Evolutionary conservation across 2,329 filamentous ascomycete species (phyloP).

Genomic region (Colletotrichum sp.): DNA sequence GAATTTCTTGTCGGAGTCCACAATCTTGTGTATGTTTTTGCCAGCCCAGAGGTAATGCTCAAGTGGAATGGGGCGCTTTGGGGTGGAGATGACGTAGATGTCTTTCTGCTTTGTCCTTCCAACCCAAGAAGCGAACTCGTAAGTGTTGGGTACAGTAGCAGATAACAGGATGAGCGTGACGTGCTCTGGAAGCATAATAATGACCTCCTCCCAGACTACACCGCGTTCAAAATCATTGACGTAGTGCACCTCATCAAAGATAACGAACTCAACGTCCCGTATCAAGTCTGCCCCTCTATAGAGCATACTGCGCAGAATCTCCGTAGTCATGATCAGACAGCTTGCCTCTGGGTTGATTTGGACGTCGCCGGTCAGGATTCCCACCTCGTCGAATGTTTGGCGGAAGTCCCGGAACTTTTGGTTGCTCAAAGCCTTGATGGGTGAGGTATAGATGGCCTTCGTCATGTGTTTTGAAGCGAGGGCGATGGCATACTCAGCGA

Average conservation of each 20-base stretch:
- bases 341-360: conserved; percentile 98
- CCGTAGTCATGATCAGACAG: conserved; percentile 98
- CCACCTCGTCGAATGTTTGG: conserved; percentile 89
- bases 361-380: conserved; percentile 95
- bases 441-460: conserved; percentile 98
- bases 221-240: conserved; percentile 96
- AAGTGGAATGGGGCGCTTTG: conserved; percentile 91
- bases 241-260: conserved; percentile 99
- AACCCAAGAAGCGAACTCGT: conserved; percentile 98
- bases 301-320: conserved; percentile 97
- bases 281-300: conserved; percentile 96
- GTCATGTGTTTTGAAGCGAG: conserved; percentile 99
- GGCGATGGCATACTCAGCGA: conserved; percentile 97
- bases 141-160: conserved; percentile 94
- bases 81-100: conserved; percentile 97
- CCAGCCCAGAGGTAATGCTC: conserved; percentile 97
- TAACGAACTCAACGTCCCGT: conserved; percentile 96
- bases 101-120: conserved; percentile 98
- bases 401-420: conserved; percentile 98
- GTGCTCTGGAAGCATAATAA: conserved; percentile 98
- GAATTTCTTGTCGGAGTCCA: conserved; percentile 90
- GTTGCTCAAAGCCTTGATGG: conserved; percentile 97
- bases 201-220: conserved; percentile 99
- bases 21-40: conserved; percentile 92
- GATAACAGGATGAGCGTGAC: conserved; percentile 94